A percentile compares a stretch with the other conserved stretches of the same genome.
These are phyloP conservation scores for Penicillium steckii DNA, from an alignment of 495 filamentous ascomycete species.

Conservation along the genomic window DNA sequence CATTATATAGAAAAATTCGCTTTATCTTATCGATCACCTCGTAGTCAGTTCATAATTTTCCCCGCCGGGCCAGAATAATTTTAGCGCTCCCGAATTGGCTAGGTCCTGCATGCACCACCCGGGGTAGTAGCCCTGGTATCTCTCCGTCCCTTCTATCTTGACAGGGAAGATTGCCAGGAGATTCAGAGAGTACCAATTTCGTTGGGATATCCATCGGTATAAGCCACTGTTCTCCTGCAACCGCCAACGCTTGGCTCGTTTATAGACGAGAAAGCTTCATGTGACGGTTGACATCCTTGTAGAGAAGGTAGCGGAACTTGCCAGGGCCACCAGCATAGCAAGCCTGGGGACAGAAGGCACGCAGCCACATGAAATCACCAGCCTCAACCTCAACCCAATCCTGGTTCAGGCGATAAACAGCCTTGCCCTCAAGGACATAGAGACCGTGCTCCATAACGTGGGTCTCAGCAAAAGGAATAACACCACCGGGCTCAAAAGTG, in stretches of 20 bases:
- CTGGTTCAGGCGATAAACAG: conserved; percentile 30
- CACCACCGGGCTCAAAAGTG: conserved; percentile 26
- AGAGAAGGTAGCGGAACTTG: conserved; percentile 31
- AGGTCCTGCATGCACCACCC: too few species aligned
- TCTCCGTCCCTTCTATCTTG: too few species aligned
- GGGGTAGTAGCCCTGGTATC: too few species aligned
- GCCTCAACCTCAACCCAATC: conserved; percentile 34
- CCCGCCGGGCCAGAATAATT: too few species aligned
- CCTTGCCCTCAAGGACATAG: conserved; percentile 29
- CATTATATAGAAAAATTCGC: not conserved
- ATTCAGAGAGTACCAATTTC: too few species aligned
- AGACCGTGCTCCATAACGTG: conserved; percentile 30
- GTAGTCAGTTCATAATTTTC: not conserved
- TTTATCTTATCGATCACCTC: not conserved
- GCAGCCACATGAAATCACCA: conserved; percentile 34
- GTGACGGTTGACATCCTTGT: conserved; percentile 33
- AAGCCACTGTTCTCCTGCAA: too few species aligned
- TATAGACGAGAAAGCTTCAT: conserved; percentile 24
- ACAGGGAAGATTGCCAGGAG: too few species aligned
- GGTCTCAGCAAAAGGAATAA: conserved; percentile 26
- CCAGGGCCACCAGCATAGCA: conserved; percentile 33
- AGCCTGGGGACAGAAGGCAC: conserved; percentile 31
- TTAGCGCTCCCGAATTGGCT: too few species aligned
- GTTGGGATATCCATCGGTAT: too few species aligned
- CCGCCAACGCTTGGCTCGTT: too few species aligned